These are phyloP conservation scores for Tetracladium setigerum DNA, from an alignment of 495 filamentous ascomycete species.

Conservation along the genomic window DNA sequence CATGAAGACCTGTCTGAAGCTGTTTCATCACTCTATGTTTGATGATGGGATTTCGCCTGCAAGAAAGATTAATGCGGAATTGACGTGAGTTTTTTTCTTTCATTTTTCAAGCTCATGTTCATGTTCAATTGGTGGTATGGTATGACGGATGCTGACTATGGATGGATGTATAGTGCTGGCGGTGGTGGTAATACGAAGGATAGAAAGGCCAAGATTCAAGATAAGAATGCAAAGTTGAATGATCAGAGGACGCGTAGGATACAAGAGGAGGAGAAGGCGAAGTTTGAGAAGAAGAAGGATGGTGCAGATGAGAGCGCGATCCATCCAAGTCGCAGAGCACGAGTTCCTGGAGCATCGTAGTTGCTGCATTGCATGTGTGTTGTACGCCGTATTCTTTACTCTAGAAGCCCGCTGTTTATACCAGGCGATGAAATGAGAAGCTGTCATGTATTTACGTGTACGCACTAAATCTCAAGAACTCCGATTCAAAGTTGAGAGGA, in stretches of 20 bases:
- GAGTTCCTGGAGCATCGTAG: conserved; percentile 25
- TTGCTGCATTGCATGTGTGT: too few relatives aligned
- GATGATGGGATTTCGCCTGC: conserved; percentile 53
- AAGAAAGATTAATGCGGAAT: conserved; percentile 82
- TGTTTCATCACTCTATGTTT: conserved; percentile 82
- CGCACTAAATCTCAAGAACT: too few relatives aligned
- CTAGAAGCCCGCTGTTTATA: too few relatives aligned
- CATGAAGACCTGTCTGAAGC: conserved; percentile 88
- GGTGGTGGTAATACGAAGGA: conserved; percentile 73
- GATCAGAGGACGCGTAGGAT: conserved; percentile 60
- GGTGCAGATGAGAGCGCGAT: conserved; percentile 30
- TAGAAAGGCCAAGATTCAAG: conserved; percentile 66
- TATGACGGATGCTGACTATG: conserved; percentile 1
- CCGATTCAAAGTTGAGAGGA: too few relatives aligned
- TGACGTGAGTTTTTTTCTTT: conserved; percentile 61
- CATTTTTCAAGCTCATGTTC: not conserved
- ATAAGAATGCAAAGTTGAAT: conserved; percentile 82
- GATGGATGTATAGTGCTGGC: conserved; percentile 44
- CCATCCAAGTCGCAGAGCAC: conserved; percentile 52
- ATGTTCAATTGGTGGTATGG: not conserved
- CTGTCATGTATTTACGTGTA: too few relatives aligned
- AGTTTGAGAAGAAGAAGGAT: conserved; percentile 29
- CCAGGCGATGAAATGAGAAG: too few relatives aligned
- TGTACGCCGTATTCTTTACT: too few relatives aligned
- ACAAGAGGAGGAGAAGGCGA: conserved; percentile 40